Evolutionary conservation across 2,329 filamentous ascomycete genomes (phyloP), one percentile per base, ranked within the genome.

Genomic region (Neoarthrinium moseri): DNA sequence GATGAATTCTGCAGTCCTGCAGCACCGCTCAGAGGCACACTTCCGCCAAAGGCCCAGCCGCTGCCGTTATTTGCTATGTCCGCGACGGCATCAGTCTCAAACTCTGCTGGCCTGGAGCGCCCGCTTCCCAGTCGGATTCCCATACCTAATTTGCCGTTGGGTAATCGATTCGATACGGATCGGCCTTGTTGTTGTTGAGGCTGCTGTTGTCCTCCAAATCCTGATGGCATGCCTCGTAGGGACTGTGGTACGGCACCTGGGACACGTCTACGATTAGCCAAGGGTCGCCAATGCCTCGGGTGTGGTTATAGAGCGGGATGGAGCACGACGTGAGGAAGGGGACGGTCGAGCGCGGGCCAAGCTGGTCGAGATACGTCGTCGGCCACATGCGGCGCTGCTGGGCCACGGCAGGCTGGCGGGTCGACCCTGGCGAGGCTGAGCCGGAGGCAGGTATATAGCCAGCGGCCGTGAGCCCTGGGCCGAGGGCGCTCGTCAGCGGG

Each of bases 111-210:
- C n/a, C n/a, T n/a, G n/a, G n/a, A n/a, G n/a, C n/a, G n/a, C n/a
- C n/a, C n/a, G n/a, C n/a, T n/a, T n/a, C n/a, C n/a, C n/a, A n/a
- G n/a, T n/a, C 27, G 27, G 29, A 23, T 29, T 45, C 52, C 58
- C 72, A 63, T 74, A 85, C 82, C 78, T 73, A 84, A 67, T 66
- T 86, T 86, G 45, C 81, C 81, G 56, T 82, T 83, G 47, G 80
- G 81, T 75, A 86, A 71, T 60, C 82, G 75, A 63, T 65, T 79
- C 44, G 81, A 74, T 33, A 76, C 75, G 52, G 71, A 69, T 60
- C 82, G 74, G 45, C 70, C 77, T 54, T 72, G 63, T 54, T 74
- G 75, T 57, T 82, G 81, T 47, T 73, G 73, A 64, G 80, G 43
- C 23, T 40, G 41, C 64, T 80, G 80, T 56, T 81, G 80, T 56